Percentiles rank a stretch among this genome's conserved stretches.
Evolutionary conservation across 2,329 filamentous ascomycete species (phyloP).

Genomic region (Tricladium varicosporioides): DNA sequence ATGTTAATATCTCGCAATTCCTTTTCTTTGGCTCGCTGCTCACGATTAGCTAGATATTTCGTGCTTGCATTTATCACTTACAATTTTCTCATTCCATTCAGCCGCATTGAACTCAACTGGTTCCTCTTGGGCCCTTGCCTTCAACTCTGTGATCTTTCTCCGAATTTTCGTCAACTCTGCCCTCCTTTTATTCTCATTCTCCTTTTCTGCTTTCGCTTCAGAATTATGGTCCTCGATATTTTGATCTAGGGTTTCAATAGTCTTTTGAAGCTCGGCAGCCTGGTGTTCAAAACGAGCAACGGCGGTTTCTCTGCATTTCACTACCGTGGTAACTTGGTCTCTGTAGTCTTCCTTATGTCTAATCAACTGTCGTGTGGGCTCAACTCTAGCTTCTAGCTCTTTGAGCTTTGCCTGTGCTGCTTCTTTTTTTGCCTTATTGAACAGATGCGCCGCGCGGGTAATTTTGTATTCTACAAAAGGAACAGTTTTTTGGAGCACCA

Average conservation of each 20-base stretch:
- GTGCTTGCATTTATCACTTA: conserved; percentile 40
- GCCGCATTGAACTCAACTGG: conserved; percentile 66
- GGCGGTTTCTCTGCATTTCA: conserved; percentile 51
- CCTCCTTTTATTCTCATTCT: conserved; percentile 46
- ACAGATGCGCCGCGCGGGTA: conserved; percentile 45
- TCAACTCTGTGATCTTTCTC: conserved; percentile 59
- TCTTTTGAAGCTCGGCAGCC: conserved; percentile 43
- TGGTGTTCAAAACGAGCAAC: conserved; percentile 53
- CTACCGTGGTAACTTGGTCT: conserved; percentile 52
- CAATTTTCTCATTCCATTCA: conserved; percentile 71
- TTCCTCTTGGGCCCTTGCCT: conserved; percentile 59
- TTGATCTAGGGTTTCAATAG: conserved; percentile 43
- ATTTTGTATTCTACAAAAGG: conserved; percentile 65
- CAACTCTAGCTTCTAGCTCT: conserved; percentile 57
- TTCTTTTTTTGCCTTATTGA: conserved; percentile 55
- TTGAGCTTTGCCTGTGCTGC: conserved; percentile 55
- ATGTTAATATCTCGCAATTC: conserved; percentile 50
- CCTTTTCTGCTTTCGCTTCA: conserved; percentile 41
- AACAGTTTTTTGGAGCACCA: conserved; percentile 62
- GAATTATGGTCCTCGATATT: conserved; percentile 39
- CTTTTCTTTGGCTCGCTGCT: conserved; percentile 58
- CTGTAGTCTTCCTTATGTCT: conserved; percentile 69
- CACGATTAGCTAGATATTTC: neutral
- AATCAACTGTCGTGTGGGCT: conserved; percentile 68
- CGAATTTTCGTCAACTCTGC: conserved; percentile 50